phyloP scores from a whole-genome alignment of 2,329 filamentous ascomycete species.

The Arthroderma uncinatum region DNA sequence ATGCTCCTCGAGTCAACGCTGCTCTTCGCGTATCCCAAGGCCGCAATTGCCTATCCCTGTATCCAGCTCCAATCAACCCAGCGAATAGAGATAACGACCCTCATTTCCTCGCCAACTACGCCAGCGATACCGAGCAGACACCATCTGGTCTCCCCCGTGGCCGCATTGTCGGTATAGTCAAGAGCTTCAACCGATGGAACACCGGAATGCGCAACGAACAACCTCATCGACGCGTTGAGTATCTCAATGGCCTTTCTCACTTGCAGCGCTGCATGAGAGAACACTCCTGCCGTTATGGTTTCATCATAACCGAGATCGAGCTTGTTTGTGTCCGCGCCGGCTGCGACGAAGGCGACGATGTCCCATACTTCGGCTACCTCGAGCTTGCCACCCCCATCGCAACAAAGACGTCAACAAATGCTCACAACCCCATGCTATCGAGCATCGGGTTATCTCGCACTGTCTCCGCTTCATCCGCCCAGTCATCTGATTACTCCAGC shows the following conservation, averaged over 20 bases:
- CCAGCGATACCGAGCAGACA: constrained; percentile 40
- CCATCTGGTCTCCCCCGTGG: constrained; percentile 43
- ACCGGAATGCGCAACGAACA: constrained; percentile 81
- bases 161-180: constrained; percentile 72
- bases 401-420: constrained; percentile 35
- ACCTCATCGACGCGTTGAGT: constrained; percentile 75
- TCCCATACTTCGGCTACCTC: constrained; percentile 78
- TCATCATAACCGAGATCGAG: constrained; percentile 94
- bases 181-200: constrained; percentile 89
- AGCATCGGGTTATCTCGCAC: constrained; percentile 10
- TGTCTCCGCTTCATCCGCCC: constrained; percentile 21
- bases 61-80: constrained; percentile 29
- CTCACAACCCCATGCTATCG: constrained; percentile 9
- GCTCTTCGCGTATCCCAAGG: constrained; percentile 67
- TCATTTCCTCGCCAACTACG: constrained; percentile 44
- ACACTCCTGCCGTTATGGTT: constrained; percentile 84
- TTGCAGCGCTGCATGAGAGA: constrained; percentile 88
- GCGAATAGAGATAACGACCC: constrained; percentile 35
- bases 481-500: constrained; percentile 24
- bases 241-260: constrained; percentile 74
- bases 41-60: constrained; percentile 45
- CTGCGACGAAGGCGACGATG: constrained; percentile 43
- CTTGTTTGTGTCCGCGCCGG: constrained; percentile 81
- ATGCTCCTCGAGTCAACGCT: constrained; percentile 76
- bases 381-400: constrained; percentile 56